Conservation (phyloP, 139 green algal genomes). For the Protoeuglena noctilucae region DNA sequence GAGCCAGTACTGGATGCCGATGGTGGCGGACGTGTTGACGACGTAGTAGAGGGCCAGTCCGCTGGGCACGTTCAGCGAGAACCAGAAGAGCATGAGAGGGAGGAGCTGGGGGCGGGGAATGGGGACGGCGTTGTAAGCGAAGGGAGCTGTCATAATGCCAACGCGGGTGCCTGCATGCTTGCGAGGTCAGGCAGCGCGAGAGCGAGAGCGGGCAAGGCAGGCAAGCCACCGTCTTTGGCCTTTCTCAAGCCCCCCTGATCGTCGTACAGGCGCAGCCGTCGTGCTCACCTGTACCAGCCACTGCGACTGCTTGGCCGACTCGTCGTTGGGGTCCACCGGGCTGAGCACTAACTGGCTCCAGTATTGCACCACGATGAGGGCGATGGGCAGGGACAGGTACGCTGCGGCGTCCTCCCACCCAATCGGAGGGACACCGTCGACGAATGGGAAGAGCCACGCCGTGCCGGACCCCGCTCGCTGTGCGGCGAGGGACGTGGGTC, state of each 20-base stretch:
- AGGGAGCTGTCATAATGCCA: not conserved
- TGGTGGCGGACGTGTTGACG: conserved; percentile 59
- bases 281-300: too few species aligned
- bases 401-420: conserved; percentile 63
- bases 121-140: not conserved
- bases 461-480: conserved; percentile 23
- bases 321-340: conserved; percentile 43
- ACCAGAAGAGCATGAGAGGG: conserved; percentile 77
- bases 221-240: too few species aligned
- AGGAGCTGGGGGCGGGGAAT: conserved; percentile 27
- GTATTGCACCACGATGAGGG: conserved; percentile 53
- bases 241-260: too few species aligned
- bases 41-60: conserved; percentile 85
- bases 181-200: too few species aligned
- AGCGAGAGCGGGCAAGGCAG: too few species aligned
- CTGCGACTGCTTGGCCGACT: too few species aligned
- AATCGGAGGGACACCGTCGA: conserved; percentile 72
- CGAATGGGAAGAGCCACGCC: conserved; percentile 65
- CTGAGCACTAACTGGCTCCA: conserved; percentile 27
- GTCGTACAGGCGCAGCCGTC: too few species aligned
- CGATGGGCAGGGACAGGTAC: conserved; percentile 85
- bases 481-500: conserved; percentile 26
- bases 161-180: too few species aligned
- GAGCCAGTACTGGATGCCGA: conserved; percentile 29
- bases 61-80: conserved; percentile 68